A percentile compares a stretch with the other conserved stretches of the same genome.
These are phyloP conservation scores for Geotrichum klebahnii DNA, from an alignment of 1,139 yeast genomes.

Conservation along the genomic window DNA sequence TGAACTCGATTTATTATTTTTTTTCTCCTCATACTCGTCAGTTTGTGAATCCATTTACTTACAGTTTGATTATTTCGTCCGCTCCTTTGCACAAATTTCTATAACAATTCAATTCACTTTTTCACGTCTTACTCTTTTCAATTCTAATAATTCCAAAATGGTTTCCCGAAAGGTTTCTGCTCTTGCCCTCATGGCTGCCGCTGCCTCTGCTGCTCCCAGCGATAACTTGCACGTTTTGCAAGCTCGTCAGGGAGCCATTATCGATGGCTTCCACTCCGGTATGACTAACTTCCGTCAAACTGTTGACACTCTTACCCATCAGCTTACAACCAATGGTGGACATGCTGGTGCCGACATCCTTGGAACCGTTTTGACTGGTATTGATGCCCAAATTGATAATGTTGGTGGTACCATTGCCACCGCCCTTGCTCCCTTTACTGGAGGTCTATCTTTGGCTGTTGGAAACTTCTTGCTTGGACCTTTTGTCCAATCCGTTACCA, in stretches of 20 bases:
- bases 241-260: conserved; percentile 4
- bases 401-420: conserved; percentile 23
- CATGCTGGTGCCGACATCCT: no score
- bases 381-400: conserved; percentile 29
- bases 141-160: conserved; percentile 1
- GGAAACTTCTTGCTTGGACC: conserved; percentile 32
- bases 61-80: no score
- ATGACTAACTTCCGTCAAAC: conserved; percentile 28
- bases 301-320: conserved; percentile 24
- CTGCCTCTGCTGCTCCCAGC: conserved; percentile 5
- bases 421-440: conserved; percentile 32
- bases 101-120: not conserved
- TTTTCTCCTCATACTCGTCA: not conserved
- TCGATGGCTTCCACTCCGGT: conserved; percentile 22
- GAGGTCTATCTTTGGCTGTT: conserved; percentile 29
- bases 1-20: not conserved
- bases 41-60: conserved; percentile 1
- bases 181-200: not conserved
- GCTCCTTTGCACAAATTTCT: not conserved
- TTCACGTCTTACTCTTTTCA: not conserved
- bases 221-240: no score
- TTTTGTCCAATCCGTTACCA: conserved; percentile 31
- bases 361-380: conserved; percentile 12
- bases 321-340: conserved; percentile 20
- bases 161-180: conserved; percentile 1